Conservation (phyloP, 257 asterid genomes). For the Solanum boliviense region DNA sequence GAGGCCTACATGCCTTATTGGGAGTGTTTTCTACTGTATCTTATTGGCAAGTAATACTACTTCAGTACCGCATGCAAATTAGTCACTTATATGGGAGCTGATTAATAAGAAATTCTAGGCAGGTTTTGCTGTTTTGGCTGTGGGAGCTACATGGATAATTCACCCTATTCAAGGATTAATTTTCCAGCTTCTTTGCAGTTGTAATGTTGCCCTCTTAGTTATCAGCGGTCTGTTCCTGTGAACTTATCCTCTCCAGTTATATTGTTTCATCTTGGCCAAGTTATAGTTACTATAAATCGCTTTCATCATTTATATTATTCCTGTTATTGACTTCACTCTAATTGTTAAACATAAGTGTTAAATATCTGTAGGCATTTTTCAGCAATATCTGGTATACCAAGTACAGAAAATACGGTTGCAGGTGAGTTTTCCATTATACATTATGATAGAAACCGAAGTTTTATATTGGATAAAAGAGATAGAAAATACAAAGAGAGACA, state of each 20-base stretch:
- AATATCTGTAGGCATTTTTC: slow-evolving; percentile 57
- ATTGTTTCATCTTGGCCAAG: neutral
- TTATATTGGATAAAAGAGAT: neutral
- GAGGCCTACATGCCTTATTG: slow-evolving; percentile 61
- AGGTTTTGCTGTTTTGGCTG: slow-evolving; percentile 87
- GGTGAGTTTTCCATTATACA: slow-evolving; percentile 33
- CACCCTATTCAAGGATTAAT: slow-evolving; percentile 36
- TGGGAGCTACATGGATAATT: slow-evolving; percentile 70
- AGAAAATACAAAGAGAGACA: neutral
- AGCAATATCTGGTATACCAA: slow-evolving; percentile 88
- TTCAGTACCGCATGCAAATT: neutral
- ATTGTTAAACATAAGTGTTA: neutral
- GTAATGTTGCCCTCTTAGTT: slow-evolving; percentile 62
- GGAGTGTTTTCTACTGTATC: slow-evolving; percentile 71
- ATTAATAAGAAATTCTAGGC: slow-evolving; percentile 55
- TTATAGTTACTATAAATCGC: neutral
- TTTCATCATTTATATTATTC: neutral
- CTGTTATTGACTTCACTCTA: neutral
- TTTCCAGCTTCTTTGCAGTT: slow-evolving; percentile 72
- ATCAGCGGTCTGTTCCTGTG: slow-evolving; percentile 40
- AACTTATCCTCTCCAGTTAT: slow-evolving; percentile 4
- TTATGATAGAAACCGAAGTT: neutral
- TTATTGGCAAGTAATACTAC: slow-evolving; percentile 60
- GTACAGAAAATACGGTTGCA: slow-evolving; percentile 86
- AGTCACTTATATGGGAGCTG: slow-evolving; percentile 12